These are phyloP conservation scores for Lactarius hengduanensis DNA, from an alignment of 768 basidiomycete genomes.

Conservation along the genomic window DNA sequence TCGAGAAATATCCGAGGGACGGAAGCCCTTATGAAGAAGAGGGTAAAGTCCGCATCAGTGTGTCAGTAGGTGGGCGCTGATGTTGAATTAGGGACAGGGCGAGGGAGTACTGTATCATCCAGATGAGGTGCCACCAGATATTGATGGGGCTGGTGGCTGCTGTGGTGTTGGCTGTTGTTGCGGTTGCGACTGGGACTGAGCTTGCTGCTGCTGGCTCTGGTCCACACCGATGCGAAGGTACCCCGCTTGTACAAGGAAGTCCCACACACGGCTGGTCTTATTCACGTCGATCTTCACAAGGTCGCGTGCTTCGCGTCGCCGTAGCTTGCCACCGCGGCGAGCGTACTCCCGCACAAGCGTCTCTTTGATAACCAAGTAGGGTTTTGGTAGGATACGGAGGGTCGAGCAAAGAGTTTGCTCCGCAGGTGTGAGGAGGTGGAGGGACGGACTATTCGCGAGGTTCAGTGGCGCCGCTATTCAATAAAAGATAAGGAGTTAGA, in stretches of 20 bases:
- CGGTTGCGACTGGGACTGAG: constrained; percentile 5
- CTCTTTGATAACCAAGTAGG: constrained; percentile 95
- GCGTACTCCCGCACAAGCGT: constrained; percentile 92
- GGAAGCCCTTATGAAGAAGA: not conserved
- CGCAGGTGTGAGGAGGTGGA: constrained; percentile 84
- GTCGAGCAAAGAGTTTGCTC: constrained; percentile 88
- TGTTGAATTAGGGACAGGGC: not conserved
- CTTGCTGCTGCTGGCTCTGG: constrained; percentile 33
- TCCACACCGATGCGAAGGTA: constrained; percentile 60
- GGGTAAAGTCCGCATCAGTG: not conserved
- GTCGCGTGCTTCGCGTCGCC: constrained; percentile 84
- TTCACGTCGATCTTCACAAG: constrained; percentile 92
- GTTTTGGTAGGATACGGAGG: constrained; percentile 89
- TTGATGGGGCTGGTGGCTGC: constrained; percentile 13
- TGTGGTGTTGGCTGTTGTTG: constrained; percentile 17
- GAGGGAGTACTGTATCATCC: constrained; percentile 14
- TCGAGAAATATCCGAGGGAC: not conserved
- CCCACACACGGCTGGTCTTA: constrained; percentile 91
- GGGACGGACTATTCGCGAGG: constrained; percentile 83
- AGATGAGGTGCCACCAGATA: constrained; percentile 20
- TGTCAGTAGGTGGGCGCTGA: not conserved
- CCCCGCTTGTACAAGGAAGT: constrained; percentile 85
- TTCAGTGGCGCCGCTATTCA: constrained; percentile 68
- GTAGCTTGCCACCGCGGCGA: constrained; percentile 81
- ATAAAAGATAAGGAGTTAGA: not conserved